Evolutionary conservation across 495 filamentous ascomycete species (phyloP).

Genomic region (Aspergillus cristatus): DNA sequence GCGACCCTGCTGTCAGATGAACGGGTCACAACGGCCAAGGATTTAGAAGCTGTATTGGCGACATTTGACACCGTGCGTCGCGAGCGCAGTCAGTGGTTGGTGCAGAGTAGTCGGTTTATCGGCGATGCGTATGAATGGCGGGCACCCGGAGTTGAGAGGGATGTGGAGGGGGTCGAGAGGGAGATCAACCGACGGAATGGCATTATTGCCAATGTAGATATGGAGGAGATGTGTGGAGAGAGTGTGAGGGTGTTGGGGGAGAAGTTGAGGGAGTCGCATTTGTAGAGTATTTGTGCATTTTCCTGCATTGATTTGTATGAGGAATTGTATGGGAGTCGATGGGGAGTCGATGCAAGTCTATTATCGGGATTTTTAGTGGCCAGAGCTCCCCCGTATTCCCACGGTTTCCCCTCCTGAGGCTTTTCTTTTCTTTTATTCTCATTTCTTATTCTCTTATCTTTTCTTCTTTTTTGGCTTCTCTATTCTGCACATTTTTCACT

Average conservation of each 20-base stretch:
- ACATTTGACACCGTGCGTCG: conserved; percentile 13
- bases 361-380: too few species aligned
- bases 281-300: too few species aligned
- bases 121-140: conserved; percentile 22
- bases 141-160: conserved; percentile 9
- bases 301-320: too few species aligned
- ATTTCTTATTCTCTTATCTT: too few species aligned
- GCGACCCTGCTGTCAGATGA: conserved; percentile 23
- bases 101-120: conserved; percentile 23
- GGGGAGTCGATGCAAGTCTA: too few species aligned
- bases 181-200: conserved; percentile 18
- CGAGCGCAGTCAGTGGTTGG: conserved; percentile 25
- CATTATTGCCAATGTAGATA: conserved; percentile 14
- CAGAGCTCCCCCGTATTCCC: too few species aligned
- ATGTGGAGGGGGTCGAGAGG: conserved; percentile 17
- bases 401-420: too few species aligned
- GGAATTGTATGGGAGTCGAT: too few species aligned
- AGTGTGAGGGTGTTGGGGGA: conserved; percentile 5
- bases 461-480: too few species aligned
- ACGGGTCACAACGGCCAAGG: conserved; percentile 6
- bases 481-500: too few species aligned
- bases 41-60: conserved; percentile 11
- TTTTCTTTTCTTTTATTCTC: too few species aligned
- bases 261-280: not conserved
- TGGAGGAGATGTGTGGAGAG: conserved; percentile 11